Evolutionary conservation across 2,329 filamentous ascomycete genomes (phyloP), one percentile per base, ranked within the genome.

Genomic region (Dactylonectria macrodidyma): DNA sequence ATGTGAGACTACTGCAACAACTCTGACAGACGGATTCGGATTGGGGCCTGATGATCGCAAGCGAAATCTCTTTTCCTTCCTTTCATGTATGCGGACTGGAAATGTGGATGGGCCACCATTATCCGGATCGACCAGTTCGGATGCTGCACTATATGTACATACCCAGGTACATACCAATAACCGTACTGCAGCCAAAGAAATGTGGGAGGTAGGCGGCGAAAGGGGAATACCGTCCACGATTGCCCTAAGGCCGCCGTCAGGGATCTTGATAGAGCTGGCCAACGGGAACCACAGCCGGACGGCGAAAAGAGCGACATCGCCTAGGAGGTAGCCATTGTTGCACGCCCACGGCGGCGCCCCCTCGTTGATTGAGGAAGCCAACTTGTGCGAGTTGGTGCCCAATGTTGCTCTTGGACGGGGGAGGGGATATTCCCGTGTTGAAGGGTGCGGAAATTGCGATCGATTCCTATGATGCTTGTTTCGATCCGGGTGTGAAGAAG

Each of bases 211-310:
- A 24, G 46, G 46, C n/a, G 41, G 46, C 34, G 38, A 46, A 55
- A 64, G 47, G 55, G 36, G 36, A 60, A 48, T 46, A 52, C 50
- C 50, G 50, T 52, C 50, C 16, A 52, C 50, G 46, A 48, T 38
- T 60, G 52, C 62, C 64, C 67, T 65, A 68, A 62, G 54, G 65
- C 55, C 62, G 64, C 65, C 52, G 66, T 59, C 73, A 75, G 70
- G 76, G 75, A 74, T 76, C 64, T 60, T 66, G 70, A 67, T 67
- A 69, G 77, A 78, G 66, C 79, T 80, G 80, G 77, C 83, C 83
- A 85, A 83, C 83, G 81, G 82, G 82, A 85, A 82, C 72, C 76
- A 68, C 73, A 81, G 78, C 77, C 82, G 78, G 82, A 76, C 67
- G 71, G 70, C 78, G 73, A 77, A 61, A 61, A 64, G 30, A 54